Evolutionary conservation across 2,329 filamentous ascomycete genomes (phyloP).

Genomic region (Aspergillus neotritici): DNA sequence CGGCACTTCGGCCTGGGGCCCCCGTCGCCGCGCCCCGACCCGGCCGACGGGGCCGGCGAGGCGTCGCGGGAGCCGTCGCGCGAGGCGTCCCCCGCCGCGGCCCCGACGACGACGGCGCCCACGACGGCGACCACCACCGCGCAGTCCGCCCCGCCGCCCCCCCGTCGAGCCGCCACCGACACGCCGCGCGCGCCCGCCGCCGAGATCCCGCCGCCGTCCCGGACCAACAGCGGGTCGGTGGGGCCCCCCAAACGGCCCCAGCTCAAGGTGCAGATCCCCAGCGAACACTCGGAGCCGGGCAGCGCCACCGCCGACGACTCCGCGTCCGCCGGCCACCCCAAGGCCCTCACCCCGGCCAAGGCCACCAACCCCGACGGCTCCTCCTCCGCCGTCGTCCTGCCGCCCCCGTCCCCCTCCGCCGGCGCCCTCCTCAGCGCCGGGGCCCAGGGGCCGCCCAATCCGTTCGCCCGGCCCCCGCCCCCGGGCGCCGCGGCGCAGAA

Average conservation of each 20-base stretch:
- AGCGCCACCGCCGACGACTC: conserved; percentile 68
- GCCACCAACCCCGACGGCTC: conserved; percentile 47
- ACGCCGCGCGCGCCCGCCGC: conserved; percentile 50
- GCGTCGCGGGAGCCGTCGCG: conserved; percentile 16
- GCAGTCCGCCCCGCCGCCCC: conserved; percentile 50
- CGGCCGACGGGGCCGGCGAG: conserved; percentile 35
- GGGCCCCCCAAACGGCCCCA: conserved; percentile 66
- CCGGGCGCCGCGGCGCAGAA: conserved; percentile 45
- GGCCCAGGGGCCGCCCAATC: conserved; percentile 87
- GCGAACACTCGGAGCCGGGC: conserved; percentile 71
- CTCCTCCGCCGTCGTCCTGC: conserved; percentile 70
- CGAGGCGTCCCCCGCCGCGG: too few relatives aligned
- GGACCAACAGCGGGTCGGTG: conserved; percentile 66
- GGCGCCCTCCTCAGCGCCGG: conserved; percentile 82
- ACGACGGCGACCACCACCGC: too few relatives aligned
- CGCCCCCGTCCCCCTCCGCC: conserved; percentile 86
- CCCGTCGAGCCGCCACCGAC: conserved; percentile 47
- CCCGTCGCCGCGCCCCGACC: conserved; percentile 45
- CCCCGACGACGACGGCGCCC: too few relatives aligned
- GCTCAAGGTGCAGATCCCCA: conserved; percentile 90
- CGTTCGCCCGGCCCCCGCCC: conserved; percentile 81
- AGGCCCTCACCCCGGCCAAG: conserved; percentile 55
- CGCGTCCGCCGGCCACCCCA: conserved; percentile 57
- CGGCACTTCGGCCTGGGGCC: conserved; percentile 69
- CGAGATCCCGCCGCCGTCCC: conserved; percentile 66